Percentiles rank a stretch among this genome's conserved stretches.
Conservation (phyloP, 73 alveolate genomes). For the Symbiodinium natans region DNA sequence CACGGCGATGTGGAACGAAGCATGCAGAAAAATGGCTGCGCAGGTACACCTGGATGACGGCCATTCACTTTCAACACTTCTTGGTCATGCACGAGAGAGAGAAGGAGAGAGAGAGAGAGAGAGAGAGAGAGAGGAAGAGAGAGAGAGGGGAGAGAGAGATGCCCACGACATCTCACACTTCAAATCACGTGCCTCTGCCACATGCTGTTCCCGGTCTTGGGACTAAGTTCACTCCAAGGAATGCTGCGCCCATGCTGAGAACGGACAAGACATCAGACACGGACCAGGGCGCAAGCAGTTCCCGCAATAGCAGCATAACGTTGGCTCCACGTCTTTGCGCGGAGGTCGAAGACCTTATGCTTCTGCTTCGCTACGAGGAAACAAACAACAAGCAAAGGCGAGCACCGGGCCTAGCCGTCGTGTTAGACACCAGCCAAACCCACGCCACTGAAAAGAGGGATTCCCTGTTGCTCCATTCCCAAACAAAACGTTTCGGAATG, state of each 20-base stretch:
- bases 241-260: not conserved
- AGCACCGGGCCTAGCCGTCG: too few relatives aligned
- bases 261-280: too few relatives aligned
- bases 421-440: too few relatives aligned
- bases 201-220: slow-evolving; percentile 32
- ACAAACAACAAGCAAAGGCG: too few relatives aligned
- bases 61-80: not conserved
- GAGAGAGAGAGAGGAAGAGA: too few relatives aligned
- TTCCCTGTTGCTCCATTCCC: too few relatives aligned
- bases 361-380: too few relatives aligned
- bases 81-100: too few relatives aligned
- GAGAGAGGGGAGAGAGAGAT: too few relatives aligned
- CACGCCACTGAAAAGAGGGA: too few relatives aligned
- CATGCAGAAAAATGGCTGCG: slow-evolving; percentile 72
- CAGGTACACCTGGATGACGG: slow-evolving; percentile 37
- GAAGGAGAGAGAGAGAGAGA: too few relatives aligned
- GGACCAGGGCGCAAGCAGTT: not conserved
- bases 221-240: not conserved
- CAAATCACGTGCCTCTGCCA: slow-evolving; percentile 38
- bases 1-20: slow-evolving; percentile 69
- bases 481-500: too few relatives aligned
- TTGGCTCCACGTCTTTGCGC: slow-evolving; percentile 31
- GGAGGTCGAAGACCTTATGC: slow-evolving; percentile 52
- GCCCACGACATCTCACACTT: not conserved
- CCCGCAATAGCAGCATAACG: slow-evolving; percentile 39